These are phyloP conservation scores for Saussurea involucrata DNA, from an alignment of 129 eudicot species.

Conservation along the genomic window DNA sequence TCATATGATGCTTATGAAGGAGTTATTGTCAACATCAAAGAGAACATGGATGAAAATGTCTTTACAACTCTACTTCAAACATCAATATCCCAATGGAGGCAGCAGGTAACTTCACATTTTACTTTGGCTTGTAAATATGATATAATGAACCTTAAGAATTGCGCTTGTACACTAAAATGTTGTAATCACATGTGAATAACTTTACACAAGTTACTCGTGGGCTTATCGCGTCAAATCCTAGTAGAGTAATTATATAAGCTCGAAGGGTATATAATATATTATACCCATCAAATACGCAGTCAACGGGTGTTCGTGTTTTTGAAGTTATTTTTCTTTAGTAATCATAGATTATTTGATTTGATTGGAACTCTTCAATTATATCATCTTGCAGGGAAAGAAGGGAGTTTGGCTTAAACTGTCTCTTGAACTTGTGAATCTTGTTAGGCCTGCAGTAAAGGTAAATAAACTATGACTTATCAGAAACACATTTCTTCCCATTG, in stretches of 20 bases:
- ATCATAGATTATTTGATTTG: neutral
- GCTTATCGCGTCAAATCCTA: neutral
- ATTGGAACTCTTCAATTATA: neutral
- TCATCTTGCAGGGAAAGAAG: conserved; percentile 44
- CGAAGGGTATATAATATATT: too few relatives aligned
- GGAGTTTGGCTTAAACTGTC: conserved; percentile 55
- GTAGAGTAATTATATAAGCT: too few relatives aligned
- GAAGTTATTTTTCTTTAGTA: too few relatives aligned
- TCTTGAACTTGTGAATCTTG: conserved; percentile 45
- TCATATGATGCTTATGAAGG: conserved; percentile 42
- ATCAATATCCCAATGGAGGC: conserved; percentile 44
- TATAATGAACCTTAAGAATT: neutral
- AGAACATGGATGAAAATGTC: conserved; percentile 30
- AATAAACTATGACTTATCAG: neutral
- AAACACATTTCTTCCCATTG: neutral
- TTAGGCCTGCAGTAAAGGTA: conserved; percentile 60
- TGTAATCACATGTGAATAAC: neutral
- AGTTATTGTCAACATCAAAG: conserved; percentile 37
- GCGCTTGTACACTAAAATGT: neutral
- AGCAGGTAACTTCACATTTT: conserved; percentile 26
- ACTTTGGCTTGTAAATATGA: neutral
- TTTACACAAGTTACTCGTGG: neutral
- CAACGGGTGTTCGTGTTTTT: too few relatives aligned
- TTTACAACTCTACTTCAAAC: conserved; percentile 42
- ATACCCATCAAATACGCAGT: neutral